These are phyloP conservation scores for Vicia sativa DNA, from an alignment of 306 rosid genomes.

Conservation along the genomic window DNA sequence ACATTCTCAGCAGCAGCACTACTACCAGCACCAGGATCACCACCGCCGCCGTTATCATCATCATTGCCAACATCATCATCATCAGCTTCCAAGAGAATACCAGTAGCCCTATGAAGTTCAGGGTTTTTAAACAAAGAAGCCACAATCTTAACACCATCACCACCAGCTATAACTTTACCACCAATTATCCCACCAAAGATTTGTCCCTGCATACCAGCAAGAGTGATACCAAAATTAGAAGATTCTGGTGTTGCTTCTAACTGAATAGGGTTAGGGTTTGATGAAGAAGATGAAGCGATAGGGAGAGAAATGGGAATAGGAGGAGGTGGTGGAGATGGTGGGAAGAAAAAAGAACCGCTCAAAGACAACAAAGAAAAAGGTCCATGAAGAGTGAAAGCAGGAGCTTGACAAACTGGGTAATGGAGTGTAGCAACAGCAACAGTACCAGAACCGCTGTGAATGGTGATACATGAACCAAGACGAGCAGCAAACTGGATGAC, in stretches of 20 bases:
- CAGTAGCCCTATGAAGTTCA: constrained; percentile 44
- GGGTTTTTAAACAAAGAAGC: constrained; percentile 48
- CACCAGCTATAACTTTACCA: constrained; percentile 57
- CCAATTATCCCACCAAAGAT: constrained; percentile 71
- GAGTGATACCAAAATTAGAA: constrained; percentile 44
- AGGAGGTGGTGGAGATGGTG: not conserved
- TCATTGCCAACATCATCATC: not conserved
- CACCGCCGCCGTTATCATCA: not conserved
- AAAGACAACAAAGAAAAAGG: constrained; percentile 51
- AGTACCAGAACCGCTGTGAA: constrained; percentile 55
- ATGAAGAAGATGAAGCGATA: not conserved
- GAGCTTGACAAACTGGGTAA: constrained; percentile 40
- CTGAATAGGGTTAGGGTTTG: not conserved
- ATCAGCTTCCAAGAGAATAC: not conserved
- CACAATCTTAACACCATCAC: constrained; percentile 38
- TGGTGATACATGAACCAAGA: constrained; percentile 38
- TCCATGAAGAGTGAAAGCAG: constrained; percentile 42
- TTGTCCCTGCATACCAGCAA: constrained; percentile 64
- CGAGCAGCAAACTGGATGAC: constrained; percentile 44
- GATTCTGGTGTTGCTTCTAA: not conserved
- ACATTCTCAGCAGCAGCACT: not conserved
- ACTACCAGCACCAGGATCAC: not conserved
- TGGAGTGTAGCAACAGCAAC: constrained; percentile 51
- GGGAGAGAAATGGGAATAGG: not conserved
- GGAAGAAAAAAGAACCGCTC: constrained; percentile 22